Percentiles rank a stretch among this genome's conserved stretches.
phyloP scores from a whole-genome alignment of 1,139 yeast genomes.

The Candida gigantensis region DNA sequence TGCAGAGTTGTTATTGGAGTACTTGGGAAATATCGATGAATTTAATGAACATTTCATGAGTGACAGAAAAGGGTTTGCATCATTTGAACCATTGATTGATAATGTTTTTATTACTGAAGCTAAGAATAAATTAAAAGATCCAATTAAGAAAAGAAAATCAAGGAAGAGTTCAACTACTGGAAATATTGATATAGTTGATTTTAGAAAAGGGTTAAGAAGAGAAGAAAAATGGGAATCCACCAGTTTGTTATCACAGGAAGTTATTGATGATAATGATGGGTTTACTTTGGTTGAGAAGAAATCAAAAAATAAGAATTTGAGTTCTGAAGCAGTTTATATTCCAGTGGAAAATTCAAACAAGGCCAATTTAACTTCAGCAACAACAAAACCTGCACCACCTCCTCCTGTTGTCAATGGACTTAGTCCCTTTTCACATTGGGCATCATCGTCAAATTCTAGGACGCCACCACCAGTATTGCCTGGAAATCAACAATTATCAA shows the following conservation, averaged over 20 bases:
- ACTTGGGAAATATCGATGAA: constrained; percentile 14
- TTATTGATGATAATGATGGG: constrained; percentile 28
- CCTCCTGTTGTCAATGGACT: constrained; percentile 18
- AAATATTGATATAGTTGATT: constrained; percentile 23
- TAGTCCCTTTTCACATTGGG: constrained; percentile 37
- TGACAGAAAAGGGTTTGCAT: constrained; percentile 37
- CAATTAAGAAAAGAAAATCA: constrained; percentile 23
- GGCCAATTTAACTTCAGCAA: not conserved
- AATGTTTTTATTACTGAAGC: constrained; percentile 26
- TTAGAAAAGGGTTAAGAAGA: constrained; percentile 20
- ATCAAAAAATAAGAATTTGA: constrained; percentile 19
- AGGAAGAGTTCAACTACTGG: constrained; percentile 30
- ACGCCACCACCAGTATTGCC: constrained; percentile 1
- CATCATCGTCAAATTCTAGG: constrained; percentile 20
- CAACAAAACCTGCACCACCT: not conserved
- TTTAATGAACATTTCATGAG: constrained; percentile 52
- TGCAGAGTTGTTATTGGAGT: constrained; percentile 31
- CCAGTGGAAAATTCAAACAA: not conserved
- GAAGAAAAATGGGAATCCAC: no score
- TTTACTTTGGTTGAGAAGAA: constrained; percentile 34
- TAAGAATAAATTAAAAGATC: constrained; percentile 16
- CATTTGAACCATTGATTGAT: constrained; percentile 55
- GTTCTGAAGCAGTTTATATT: constrained; percentile 12
- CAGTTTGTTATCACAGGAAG: constrained; percentile 33
- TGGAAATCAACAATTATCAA: constrained; percentile 1